Evolutionary conservation across 768 basidiomycete genomes (phyloP).

Genomic region (Panaeolus papilionaceus): DNA sequence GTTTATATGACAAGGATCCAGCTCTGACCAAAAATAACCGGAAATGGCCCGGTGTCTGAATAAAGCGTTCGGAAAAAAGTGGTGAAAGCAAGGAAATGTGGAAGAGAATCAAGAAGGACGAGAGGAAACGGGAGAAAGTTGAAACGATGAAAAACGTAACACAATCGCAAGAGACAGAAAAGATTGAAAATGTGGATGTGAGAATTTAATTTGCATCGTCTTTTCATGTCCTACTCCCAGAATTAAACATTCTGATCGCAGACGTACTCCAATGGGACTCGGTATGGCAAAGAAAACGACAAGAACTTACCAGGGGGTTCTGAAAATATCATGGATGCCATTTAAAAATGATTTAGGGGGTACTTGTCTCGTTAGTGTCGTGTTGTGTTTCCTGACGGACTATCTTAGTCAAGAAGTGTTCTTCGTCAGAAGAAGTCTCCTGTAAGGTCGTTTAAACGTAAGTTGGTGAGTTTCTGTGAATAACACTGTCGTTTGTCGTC

Average conservation of each 20-base stretch:
- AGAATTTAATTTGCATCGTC: neutral
- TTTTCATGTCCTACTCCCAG: neutral
- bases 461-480: neutral
- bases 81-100: neutral
- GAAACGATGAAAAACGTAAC: neutral
- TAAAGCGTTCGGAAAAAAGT: neutral
- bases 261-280: neutral
- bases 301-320: slow-evolving; percentile 34
- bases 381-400: neutral
- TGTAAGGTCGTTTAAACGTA: slow-evolving; percentile 8
- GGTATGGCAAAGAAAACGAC: neutral
- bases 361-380: neutral
- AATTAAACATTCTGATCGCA: neutral
- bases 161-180: neutral
- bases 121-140: neutral
- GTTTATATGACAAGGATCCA: neutral
- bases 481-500: neutral
- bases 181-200: too few relatives aligned
- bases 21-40: slow-evolving; percentile 7
- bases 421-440: neutral
- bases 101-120: neutral
- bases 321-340: slow-evolving; percentile 37
- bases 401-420: neutral
- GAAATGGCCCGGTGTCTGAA: neutral
- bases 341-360: slow-evolving; percentile 8